Conservation (phyloP, 2,329 filamentous ascomycete genomes). For the Fusarium sterilihyphosum region DNA sequence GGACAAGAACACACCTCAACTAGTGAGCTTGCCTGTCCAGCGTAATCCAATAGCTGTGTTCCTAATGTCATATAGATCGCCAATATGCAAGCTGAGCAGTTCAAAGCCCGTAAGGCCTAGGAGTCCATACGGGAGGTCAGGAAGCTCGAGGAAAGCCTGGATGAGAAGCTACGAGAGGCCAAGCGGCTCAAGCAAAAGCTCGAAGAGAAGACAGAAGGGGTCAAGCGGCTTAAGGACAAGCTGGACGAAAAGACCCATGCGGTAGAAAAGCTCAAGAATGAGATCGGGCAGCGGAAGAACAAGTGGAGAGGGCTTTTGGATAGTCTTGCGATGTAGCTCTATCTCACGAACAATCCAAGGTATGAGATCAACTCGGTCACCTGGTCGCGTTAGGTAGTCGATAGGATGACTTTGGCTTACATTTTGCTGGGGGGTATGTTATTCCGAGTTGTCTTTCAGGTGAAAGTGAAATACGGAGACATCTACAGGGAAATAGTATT, state of each 20-base stretch:
- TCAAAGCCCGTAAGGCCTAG: too few species aligned
- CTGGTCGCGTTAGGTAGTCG: not conserved
- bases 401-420: too few species aligned
- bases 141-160: not conserved
- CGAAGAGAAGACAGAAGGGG: too few species aligned
- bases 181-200: not conserved
- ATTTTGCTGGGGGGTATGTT: too few species aligned
- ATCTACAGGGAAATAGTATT: too few species aligned
- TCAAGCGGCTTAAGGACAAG: too few species aligned
- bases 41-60: fast-evolving
- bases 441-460: too few species aligned
- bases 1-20: not conserved
- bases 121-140: not conserved
- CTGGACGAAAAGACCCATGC: not conserved
- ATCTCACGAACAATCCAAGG: fast-evolving
- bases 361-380: too few species aligned
- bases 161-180: not conserved
- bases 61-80: not conserved
- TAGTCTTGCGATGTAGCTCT: not conserved
- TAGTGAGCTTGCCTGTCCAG: not conserved
- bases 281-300: not conserved
- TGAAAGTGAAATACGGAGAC: too few species aligned
- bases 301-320: not conserved
- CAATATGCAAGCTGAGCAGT: not conserved
- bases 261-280: not conserved